Base-by-base conservation (phyloP, 257 asterid species). In the Gardenia jasminoides region DNA sequence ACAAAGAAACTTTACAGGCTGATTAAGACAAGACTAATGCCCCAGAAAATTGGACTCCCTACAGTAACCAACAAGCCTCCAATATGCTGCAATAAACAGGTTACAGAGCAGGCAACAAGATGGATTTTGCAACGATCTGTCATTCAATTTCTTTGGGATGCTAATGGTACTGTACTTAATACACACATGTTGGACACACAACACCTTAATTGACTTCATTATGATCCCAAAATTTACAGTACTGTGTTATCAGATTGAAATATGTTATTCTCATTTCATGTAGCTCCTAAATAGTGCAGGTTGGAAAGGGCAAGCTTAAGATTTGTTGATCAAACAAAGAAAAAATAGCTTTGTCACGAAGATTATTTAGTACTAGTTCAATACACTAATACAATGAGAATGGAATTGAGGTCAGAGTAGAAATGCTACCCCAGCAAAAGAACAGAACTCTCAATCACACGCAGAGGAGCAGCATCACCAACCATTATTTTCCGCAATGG, bases 381-480 rank as follows among this genome's bases (percentile, higher is more conserved):
- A 24, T 59, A 59, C 12, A 8, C 31, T 24, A 22, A 24, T 36
- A 36, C 41, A 36, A 36, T 36, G 41, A 36, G 41, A 36, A 36
- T 36, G 41, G 41, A 36, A 36, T 36, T 36, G 4, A 36, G 41
- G 41, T 36, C 41, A 36, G 41, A 36, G 41, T 5, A 36, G 41
- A 59, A 43, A 75, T 66, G 75, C 61, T 85, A 85, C 88, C 88
- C 88, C 12, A 85, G 69, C 81, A 85, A 28, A 30, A 75, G 47
- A 15, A 79, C 72, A 8, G 86, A 74, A 77, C 78, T 80, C 64
- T 83, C 80, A n/a, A 85, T 67, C 39, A 82, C 81, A 41, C 76
- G 88, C 39, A 85, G 83, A 28, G 86, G 83, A 82, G 88, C 86
- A 69, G 64, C 39, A 1, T 81, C 76, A 19, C 79, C 86, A 62